Conservation (phyloP, 441 rosid genomes). For the Francoa sonchifolia region DNA sequence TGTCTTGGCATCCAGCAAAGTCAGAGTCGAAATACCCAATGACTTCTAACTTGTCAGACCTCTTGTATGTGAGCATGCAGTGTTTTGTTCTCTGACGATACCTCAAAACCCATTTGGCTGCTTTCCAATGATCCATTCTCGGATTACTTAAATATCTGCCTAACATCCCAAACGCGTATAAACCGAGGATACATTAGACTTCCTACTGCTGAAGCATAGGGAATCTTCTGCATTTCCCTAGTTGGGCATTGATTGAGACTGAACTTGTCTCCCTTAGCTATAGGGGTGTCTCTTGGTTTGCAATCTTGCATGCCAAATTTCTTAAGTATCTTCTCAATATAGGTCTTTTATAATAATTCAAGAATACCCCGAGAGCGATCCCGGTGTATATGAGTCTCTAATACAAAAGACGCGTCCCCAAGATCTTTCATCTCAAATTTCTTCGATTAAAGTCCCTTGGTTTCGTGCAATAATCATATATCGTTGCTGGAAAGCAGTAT, state of each 20-base stretch:
- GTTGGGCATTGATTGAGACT: no score
- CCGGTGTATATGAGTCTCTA: neutral
- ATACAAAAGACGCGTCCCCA: neutral
- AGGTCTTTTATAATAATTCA: no score
- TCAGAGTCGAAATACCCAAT: neutral
- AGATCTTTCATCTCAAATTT: constrained; percentile 2
- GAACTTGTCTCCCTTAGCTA: no score
- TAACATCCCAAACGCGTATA: neutral
- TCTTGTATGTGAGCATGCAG: neutral
- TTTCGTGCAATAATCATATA: no score
- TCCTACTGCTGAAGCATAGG: neutral
- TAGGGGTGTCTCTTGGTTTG: no score
- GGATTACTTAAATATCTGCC: neutral
- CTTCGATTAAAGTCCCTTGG: neutral
- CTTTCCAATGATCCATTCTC: neutral
- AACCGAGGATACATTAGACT: neutral
- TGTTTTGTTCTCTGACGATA: neutral
- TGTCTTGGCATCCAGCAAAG: neutral
- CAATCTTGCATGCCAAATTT: no score
- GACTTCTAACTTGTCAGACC: neutral
- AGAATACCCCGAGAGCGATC: no score
- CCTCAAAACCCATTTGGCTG: neutral
- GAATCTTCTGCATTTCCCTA: no score
- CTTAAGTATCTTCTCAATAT: no score
- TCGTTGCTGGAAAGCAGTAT: neutral